These are phyloP conservation scores for Microthlaspi erraticum DNA, from an alignment of 345 rosid genomes.

Conservation along the genomic window DNA sequence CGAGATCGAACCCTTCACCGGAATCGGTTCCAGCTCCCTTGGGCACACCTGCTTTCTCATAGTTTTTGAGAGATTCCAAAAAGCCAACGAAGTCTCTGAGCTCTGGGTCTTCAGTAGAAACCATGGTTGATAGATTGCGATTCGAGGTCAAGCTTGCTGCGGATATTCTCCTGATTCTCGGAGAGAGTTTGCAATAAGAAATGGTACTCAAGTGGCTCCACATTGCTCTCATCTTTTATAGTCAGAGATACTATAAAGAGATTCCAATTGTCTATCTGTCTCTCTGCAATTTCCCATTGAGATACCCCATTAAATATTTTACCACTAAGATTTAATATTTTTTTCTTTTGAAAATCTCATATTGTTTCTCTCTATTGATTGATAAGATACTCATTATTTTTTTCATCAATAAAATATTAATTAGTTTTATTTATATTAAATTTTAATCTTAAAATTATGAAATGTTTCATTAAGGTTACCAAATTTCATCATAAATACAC, in stretches of 20 bases:
- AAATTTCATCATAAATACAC: no score
- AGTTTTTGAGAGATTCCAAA: constrained; percentile 82
- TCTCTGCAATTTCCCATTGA: no score
- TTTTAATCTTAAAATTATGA: no score
- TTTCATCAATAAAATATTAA: no score
- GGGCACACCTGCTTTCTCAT: constrained; percentile 82
- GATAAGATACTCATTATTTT: no score
- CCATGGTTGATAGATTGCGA: constrained; percentile 32
- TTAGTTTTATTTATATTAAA: no score
- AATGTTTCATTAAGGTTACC: no score
- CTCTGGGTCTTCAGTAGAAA: constrained; percentile 53
- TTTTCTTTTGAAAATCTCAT: no score
- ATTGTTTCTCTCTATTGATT: no score
- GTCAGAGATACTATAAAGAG: neutral
- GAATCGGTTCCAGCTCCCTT: constrained; percentile 92
- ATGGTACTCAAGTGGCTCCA: constrained; percentile 14
- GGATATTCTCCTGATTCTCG: neutral
- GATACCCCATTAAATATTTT: no score
- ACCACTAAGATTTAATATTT: no score
- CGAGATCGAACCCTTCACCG: constrained; percentile 79
- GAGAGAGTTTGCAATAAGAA: constrained; percentile 17
- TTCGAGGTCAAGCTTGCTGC: constrained; percentile 8
- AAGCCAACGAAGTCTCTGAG: constrained; percentile 62
- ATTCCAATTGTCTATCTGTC: no score
- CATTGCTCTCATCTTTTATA: constrained; percentile 33